Evolutionary conservation across 73 alveolate genomes (phyloP).

Genomic region (Paramecium tetraurelia): DNA sequence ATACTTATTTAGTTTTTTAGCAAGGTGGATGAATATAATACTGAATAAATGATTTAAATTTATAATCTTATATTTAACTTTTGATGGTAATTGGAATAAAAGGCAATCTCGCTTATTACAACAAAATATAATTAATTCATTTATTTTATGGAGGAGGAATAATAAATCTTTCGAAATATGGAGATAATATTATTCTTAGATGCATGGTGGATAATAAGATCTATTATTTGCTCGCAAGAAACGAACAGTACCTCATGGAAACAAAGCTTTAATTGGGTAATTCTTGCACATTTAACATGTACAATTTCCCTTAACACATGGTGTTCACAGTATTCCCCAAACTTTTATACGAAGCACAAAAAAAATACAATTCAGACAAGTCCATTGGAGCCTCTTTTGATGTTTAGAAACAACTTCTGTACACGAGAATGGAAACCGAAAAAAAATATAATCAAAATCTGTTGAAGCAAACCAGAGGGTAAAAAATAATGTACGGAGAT

Average conservation of each 20-base stretch:
- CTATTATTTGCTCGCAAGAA: neutral
- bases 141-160: constrained; percentile 27
- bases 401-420: neutral
- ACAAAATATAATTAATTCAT: neutral
- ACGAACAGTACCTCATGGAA: neutral
- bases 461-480: neutral
- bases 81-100: neutral
- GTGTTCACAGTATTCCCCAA: constrained; percentile 28
- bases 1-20: no score
- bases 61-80: no score
- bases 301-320: neutral
- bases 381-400: neutral
- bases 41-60: no score
- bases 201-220: constrained; percentile 5
- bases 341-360: constrained; percentile 26
- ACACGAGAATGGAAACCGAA: constrained; percentile 33
- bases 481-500: constrained; percentile 12
- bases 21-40: no score
- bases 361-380: neutral
- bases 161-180: neutral
- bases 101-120: neutral
- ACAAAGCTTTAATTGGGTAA: neutral
- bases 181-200: constrained; percentile 3
- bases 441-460: constrained; percentile 19
- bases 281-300: constrained; percentile 39